Evolutionary conservation across 176 grass and related monocot species (phyloP), one percentile per base, ranked within the genome.

Genomic region (Musa acuminata): DNA sequence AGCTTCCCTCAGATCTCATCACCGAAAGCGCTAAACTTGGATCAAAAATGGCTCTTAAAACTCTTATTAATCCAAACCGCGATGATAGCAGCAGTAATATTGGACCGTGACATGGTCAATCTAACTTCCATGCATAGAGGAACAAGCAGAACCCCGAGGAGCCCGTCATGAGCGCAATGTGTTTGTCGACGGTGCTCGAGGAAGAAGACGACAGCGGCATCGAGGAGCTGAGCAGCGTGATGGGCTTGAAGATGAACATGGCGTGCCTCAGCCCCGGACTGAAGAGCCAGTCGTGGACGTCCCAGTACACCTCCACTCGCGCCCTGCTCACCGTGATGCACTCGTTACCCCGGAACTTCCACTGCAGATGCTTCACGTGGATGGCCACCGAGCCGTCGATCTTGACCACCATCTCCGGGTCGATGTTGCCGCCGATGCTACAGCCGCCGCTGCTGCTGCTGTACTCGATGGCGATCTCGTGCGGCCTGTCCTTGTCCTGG

Each of bases 251-350:
- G 74, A 96, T 86, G 81, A 96, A 96, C 68, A 90, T 64, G 13
- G 92, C 89, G 2, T 86, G 89, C 8, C 89, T 74, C 16, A 77
- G 77, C 2, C 92, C 89, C 23, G 87, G 80, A 87, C 87, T 83
- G 83, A 96, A 96, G 64, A 96, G 78, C 93, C 93, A 96, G 80
- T 86, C 89, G 54, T 92, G 89, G 7, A 96, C 93, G 73, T 96
- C 89, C 93, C 93, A 96, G 62, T 90, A 96, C 5, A 92, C 86
- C 79, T 96, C 92, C 74, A 96, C 87, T 66, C 86, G 88, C 6
- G 89, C 88, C 29, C 83, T 72, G 52, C 86, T 86, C 26, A 96
- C 90, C 0, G 92, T 96, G 0, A 96, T 79, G 0, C 88, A 89
- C 43, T 96, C 88, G 73, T 96, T 96, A 8, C 92, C 88, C 54